Evolutionary conservation across 768 basidiomycete genomes (phyloP).

Genomic region (Cystofilobasidium bisporidii): DNA sequence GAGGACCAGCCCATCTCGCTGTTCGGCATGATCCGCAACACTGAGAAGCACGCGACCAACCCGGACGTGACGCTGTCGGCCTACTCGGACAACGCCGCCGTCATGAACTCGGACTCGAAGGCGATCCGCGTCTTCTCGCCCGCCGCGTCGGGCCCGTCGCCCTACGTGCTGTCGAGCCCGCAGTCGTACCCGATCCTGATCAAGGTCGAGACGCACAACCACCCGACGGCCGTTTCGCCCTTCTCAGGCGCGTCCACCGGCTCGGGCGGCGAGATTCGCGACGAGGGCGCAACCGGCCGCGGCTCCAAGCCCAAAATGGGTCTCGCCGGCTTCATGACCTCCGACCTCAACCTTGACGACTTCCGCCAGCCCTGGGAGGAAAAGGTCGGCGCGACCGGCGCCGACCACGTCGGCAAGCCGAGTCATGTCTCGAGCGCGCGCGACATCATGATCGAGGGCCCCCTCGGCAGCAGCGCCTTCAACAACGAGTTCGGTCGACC

Average conservation of each 20-base stretch:
- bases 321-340: slow-evolving; percentile 81
- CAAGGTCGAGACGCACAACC: slow-evolving; percentile 99
- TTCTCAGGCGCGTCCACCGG: slow-evolving; percentile 98
- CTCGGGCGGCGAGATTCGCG: slow-evolving; percentile 95
- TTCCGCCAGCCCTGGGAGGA: slow-evolving; percentile 92
- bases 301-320: slow-evolving; percentile 97
- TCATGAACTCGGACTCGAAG: slow-evolving; percentile 60
- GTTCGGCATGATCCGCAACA: slow-evolving; percentile 96
- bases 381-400: slow-evolving; percentile 5
- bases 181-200: slow-evolving; percentile 73
- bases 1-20: slow-evolving; percentile 57
- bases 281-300: slow-evolving; percentile 90
- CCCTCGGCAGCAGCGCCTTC: slow-evolving; percentile 87
- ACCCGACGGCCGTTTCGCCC: slow-evolving; percentile 95
- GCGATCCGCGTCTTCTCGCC: slow-evolving; percentile 63
- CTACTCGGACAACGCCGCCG: slow-evolving; percentile 96
- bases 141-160: slow-evolving; percentile 27
- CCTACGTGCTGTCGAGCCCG: slow-evolving; percentile 32
- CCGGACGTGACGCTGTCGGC: slow-evolving; percentile 79
- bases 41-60: slow-evolving; percentile 56
- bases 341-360: slow-evolving; percentile 84
- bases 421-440: slow-evolving; percentile 81
- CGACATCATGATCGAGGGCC: slow-evolving; percentile 95
- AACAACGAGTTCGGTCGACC: slow-evolving; percentile 98
- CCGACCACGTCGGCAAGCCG: slow-evolving; percentile 70